These are phyloP conservation scores for Cladophialophora psammophila DNA, from an alignment of 2,329 filamentous ascomycete genomes.

Conservation along the genomic window DNA sequence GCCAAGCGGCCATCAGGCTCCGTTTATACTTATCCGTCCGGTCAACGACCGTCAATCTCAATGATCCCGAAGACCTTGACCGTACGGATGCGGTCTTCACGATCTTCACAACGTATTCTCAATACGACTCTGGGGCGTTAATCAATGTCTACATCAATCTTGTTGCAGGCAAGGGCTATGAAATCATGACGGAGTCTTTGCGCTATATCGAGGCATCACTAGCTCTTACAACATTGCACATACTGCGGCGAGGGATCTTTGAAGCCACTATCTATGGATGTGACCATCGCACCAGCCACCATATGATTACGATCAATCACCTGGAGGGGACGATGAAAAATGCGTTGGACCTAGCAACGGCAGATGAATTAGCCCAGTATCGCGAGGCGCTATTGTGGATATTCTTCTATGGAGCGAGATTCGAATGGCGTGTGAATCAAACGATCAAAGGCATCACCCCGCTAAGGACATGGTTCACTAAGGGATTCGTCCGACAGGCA, in stretches of 20 bases:
- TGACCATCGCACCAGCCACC: conserved; percentile 24
- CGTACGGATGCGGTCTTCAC: conserved; percentile 22
- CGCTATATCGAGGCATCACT: conserved; percentile 19
- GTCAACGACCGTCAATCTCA: conserved; percentile 13
- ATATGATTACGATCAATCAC: conserved; percentile 20
- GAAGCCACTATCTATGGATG: conserved; percentile 26
- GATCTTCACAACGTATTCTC: conserved; percentile 18
- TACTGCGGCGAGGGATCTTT: conserved; percentile 21
- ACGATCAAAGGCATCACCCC: conserved; percentile 2
- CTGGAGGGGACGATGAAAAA: conserved; percentile 19
- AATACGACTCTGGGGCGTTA: conserved; percentile 23
- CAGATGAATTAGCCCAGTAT: conserved; percentile 7
- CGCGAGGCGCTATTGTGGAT: conserved; percentile 21
- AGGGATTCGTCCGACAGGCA: conserved; percentile 19
- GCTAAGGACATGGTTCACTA: conserved; percentile 14
- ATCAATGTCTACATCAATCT: conserved; percentile 23
- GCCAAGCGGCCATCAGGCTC: conserved; percentile 18
- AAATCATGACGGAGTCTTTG: background rate
- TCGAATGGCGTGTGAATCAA: conserved; percentile 20
- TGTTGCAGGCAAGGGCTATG: conserved; percentile 10
- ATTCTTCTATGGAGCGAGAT: conserved; percentile 27
- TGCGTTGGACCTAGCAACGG: conserved; percentile 1
- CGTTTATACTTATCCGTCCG: conserved; percentile 19
- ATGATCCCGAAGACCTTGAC: conserved; percentile 24
- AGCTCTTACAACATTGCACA: conserved; percentile 22